Evolutionary conservation across 768 basidiomycete genomes (phyloP), one percentile per base, ranked within the genome.

Genomic region (Macrolepiota albuminosa): DNA sequence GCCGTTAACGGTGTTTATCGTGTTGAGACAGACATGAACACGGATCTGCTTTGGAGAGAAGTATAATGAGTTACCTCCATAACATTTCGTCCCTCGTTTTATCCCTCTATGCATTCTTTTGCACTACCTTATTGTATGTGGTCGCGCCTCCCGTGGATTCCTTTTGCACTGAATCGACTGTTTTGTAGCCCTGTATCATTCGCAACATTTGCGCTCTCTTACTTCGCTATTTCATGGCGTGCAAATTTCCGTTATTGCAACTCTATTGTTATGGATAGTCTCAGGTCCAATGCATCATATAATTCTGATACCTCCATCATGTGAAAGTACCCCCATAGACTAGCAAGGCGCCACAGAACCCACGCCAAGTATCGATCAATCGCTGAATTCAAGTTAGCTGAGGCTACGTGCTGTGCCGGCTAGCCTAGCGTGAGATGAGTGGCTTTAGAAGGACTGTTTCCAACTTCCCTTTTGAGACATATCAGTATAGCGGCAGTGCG

Each of bases 21-120:
- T 48, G 65, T 75, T 58, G 75, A 75, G 42, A 42, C 59, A 40
- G 70, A 73, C 48, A 61, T 66, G 21, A 72, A 59, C 51, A 67
- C 66, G 7, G 73, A 76, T 56, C 62, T 66, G 14, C 50, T 75
- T 47, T 76, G 75, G 75, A 72, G 73, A 61, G 72, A 76, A 42
- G 62, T 64, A 34, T 74, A 64, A 69, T 26, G 26, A 14, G 26
- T 42, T 42, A 24, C 26, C 5, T 37, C 21, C 14, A 29, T 42
- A n/a, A 6, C 40, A 33, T 18, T 14, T 34, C 11, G 2, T 21
- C 4, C 36, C 16, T 47, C 48, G 16, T 37, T 47, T 54, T 18
- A 37, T 26, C 8, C 39, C 10, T 11, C 31, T 14, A 53, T 61
- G 43, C 36, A 40, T 54, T 31, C 18, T 24, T 43, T 26, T 43